Conservation (phyloP, 139 green algal species). For the Coccomyxa sp. region DNA sequence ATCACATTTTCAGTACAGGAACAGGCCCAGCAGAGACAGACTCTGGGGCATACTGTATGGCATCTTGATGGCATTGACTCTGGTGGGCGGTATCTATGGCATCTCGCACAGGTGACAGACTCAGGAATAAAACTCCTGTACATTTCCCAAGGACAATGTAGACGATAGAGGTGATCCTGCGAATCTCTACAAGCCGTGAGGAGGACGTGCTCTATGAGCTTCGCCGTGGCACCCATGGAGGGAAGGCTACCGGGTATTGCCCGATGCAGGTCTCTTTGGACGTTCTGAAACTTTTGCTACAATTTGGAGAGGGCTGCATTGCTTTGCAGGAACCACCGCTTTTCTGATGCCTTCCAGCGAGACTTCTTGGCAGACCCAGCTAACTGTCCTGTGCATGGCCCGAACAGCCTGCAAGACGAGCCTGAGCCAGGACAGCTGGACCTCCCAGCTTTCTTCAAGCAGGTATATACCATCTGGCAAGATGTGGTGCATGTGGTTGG, state of each 20-base stretch:
- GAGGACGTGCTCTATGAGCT: too few species aligned
- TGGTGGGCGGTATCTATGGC: slow-evolving; percentile 7
- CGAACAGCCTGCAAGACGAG: slow-evolving; percentile 5
- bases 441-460: slow-evolving; percentile 25
- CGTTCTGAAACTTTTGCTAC: not conserved
- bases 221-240: too few species aligned
- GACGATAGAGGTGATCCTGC: too few species aligned
- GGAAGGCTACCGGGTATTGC: not conserved
- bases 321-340: slow-evolving; percentile 34
- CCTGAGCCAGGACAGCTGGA: slow-evolving; percentile 17
- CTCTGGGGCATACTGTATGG: slow-evolving; percentile 13
- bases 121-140: not conserved
- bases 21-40: slow-evolving; percentile 2
- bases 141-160: not conserved
- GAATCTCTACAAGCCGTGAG: too few species aligned
- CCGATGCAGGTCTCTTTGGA: not conserved
- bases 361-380: slow-evolving; percentile 31
- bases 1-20: slow-evolving; percentile 7
- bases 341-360: slow-evolving; percentile 8
- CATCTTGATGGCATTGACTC: slow-evolving; percentile 5
- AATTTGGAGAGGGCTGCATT: not conserved
- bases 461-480: not conserved
- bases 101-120: slow-evolving; percentile 4
- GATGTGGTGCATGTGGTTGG: not conserved
- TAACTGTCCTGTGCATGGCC: slow-evolving; percentile 28